These are phyloP conservation scores for Pinguiococcus pyrenoidosus DNA, from an alignment of 108 stramenopile genomes.

Conservation along the genomic window DNA sequence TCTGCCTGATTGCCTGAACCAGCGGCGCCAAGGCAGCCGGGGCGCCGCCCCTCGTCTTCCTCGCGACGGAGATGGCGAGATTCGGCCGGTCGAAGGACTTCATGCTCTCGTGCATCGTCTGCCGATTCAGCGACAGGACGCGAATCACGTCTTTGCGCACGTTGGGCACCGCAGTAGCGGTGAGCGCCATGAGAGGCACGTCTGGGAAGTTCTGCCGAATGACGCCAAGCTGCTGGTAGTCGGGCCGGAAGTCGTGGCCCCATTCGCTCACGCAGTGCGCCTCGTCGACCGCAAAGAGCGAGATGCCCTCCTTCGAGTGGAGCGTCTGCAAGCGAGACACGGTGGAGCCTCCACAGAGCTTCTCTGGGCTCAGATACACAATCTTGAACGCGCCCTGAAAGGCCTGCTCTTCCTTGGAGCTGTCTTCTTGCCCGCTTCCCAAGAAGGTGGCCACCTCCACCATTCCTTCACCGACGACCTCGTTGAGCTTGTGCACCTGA, in stretches of 20 bases:
- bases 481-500: no score
- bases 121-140: background rate
- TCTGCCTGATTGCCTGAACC: conserved; percentile 27
- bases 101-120: background rate
- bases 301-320: conserved; percentile 49
- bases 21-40: conserved; percentile 12
- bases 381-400: conserved; percentile 40
- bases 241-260: conserved; percentile 95
- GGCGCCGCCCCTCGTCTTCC: background rate
- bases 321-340: conserved; percentile 72
- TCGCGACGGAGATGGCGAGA: background rate
- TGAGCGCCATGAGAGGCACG: conserved; percentile 27
- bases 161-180: conserved; percentile 28
- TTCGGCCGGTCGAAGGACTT: background rate
- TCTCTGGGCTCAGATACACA: conserved; percentile 79
- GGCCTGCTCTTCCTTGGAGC: no score
- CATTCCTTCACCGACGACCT: background rate
- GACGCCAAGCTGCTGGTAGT: conserved; percentile 18
- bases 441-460: no score
- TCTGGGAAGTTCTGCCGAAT: conserved; percentile 16
- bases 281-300: conserved; percentile 89
- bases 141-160: conserved; percentile 17
- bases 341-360: conserved; percentile 63
- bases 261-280: conserved; percentile 65
- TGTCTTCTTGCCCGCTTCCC: no score